These are phyloP conservation scores for Hypoxylon sp. DNA, from an alignment of 2,329 filamentous ascomycete species.

Conservation along the genomic window DNA sequence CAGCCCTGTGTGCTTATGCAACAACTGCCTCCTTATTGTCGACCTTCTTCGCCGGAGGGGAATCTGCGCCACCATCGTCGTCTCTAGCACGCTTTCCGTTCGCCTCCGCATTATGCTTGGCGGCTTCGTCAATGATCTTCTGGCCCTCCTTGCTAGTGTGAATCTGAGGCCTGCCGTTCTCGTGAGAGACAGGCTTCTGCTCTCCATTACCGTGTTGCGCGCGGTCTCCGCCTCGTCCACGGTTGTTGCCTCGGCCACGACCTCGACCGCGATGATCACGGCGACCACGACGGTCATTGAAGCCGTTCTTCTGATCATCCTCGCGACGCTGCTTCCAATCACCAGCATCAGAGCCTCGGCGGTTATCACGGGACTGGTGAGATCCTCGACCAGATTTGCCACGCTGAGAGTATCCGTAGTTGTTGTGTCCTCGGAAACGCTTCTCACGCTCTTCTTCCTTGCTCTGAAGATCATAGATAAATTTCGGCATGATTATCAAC, in stretches of 20 bases:
- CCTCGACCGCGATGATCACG: slow-evolving; percentile 59
- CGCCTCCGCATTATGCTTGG: slow-evolving; percentile 34
- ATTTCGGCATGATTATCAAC: slow-evolving; percentile 88
- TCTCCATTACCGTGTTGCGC: slow-evolving; percentile 56
- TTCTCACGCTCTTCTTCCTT: slow-evolving; percentile 53
- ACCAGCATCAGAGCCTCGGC: slow-evolving; percentile 60
- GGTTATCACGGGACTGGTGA: slow-evolving; percentile 55
- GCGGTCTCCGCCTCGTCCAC: slow-evolving; percentile 58
- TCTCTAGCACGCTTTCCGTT: slow-evolving; percentile 71
- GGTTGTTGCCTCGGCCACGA: slow-evolving; percentile 59
- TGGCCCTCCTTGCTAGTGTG: slow-evolving; percentile 61
- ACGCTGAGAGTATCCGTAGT: slow-evolving; percentile 50
- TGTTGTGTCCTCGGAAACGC: slow-evolving; percentile 71
- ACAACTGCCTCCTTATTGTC: slow-evolving; percentile 64
- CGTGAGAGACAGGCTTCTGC: slow-evolving; percentile 51
- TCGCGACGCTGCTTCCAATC: slow-evolving; percentile 77
- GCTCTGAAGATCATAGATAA: slow-evolving; percentile 76
- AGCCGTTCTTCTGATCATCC: slow-evolving; percentile 73
- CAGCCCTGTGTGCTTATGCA: slow-evolving; percentile 34
- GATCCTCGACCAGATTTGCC: slow-evolving; percentile 56
- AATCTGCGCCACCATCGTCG: slow-evolving; percentile 62
- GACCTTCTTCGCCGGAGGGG: slow-evolving; percentile 73
- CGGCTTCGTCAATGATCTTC: slow-evolving; percentile 53
- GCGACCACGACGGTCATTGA: slow-evolving; percentile 65
- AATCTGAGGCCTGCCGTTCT: slow-evolving; percentile 61